Percentiles rank a stretch among this genome's conserved stretches.
Evolutionary conservation across 805 yeast species (phyloP).

Genomic region (Trichomonascus vanleenenianus): DNA sequence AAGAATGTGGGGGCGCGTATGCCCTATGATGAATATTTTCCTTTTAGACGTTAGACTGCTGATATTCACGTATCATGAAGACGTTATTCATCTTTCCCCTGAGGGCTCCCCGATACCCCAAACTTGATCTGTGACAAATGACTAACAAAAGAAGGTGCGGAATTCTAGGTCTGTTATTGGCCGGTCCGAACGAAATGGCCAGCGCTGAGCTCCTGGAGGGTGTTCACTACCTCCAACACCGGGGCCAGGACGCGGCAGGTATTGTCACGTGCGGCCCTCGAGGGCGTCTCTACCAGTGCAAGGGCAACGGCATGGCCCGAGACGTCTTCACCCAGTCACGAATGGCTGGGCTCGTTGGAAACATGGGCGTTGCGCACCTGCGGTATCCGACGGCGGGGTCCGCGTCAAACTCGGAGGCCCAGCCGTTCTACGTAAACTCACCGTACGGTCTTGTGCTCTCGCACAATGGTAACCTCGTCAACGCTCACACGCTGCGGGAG

Average conservation of each 20-base stretch:
- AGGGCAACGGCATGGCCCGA: conserved; percentile 98
- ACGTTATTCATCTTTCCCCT: conserved; percentile 14
- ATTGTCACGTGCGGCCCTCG: conserved; percentile 91
- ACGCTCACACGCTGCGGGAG: conserved; percentile 65
- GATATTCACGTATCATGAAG: conserved; percentile 11
- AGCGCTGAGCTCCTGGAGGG: conserved; percentile 92
- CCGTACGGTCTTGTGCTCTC: conserved; percentile 89
- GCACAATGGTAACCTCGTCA: conserved; percentile 94
- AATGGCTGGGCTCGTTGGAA: conserved; percentile 73
- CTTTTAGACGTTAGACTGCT: conserved; percentile 23
- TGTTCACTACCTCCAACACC: conserved; percentile 84
- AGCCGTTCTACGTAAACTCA: conserved; percentile 95
- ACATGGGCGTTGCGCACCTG: conserved; percentile 91
- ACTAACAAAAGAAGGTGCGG: conserved; percentile 68
- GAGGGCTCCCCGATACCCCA: neutral
- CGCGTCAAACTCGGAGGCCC: conserved; percentile 93
- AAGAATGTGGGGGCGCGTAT: no score
- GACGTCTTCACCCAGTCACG: conserved; percentile 89
- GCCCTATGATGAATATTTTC: conserved; percentile 14
- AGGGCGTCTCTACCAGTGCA: conserved; percentile 93
- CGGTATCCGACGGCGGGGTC: conserved; percentile 98
- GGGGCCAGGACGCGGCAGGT: conserved; percentile 99
- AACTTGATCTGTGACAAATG: neutral
- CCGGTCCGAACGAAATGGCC: conserved; percentile 63
- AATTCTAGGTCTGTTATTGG: conserved; percentile 76